Evolutionary conservation across 495 filamentous ascomycete genomes (phyloP).

Genomic region (Lophiotrema nucula): DNA sequence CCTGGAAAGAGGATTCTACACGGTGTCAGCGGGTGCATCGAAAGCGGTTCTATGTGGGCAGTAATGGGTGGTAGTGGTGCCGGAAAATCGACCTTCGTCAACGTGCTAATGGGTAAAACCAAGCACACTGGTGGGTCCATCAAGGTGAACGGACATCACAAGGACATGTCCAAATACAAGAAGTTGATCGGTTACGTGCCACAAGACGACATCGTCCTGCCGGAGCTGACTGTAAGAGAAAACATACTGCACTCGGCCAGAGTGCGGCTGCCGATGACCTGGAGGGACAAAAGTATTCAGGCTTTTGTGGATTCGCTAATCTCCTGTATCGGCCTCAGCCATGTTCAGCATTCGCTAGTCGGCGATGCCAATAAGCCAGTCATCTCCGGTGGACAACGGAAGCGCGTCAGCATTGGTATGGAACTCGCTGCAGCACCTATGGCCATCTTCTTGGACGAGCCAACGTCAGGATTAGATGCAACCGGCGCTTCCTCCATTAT

Average conservation of each 20-base stretch:
- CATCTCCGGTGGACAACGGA: slow-evolving; percentile 59
- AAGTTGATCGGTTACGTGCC: slow-evolving; percentile 68
- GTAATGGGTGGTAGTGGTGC: slow-evolving; percentile 85
- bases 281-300: slow-evolving; percentile 59
- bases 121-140: slow-evolving; percentile 65
- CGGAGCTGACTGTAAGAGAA: slow-evolving; percentile 50
- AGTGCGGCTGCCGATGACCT: slow-evolving; percentile 77
- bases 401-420: slow-evolving; percentile 83
- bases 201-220: slow-evolving; percentile 52
- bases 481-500: slow-evolving; percentile 81
- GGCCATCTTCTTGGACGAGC: slow-evolving; percentile 51
- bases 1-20: slow-evolving; percentile 56
- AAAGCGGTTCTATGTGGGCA: slow-evolving; percentile 75
- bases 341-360: slow-evolving; percentile 41
- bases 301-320: slow-evolving; percentile 49
- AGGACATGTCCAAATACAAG: slow-evolving; percentile 68
- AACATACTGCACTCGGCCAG: slow-evolving; percentile 61
- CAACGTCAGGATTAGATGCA: slow-evolving; percentile 66
- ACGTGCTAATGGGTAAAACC: slow-evolving; percentile 67
- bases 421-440: slow-evolving; percentile 83
- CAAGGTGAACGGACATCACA: slow-evolving; percentile 60
- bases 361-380: slow-evolving; percentile 46
- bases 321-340: slow-evolving; percentile 40
- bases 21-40: slow-evolving; percentile 66
- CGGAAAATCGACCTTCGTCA: slow-evolving; percentile 75